These are phyloP conservation scores for Russula sp. DNA, from an alignment of 768 basidiomycete genomes.

Conservation along the genomic window DNA sequence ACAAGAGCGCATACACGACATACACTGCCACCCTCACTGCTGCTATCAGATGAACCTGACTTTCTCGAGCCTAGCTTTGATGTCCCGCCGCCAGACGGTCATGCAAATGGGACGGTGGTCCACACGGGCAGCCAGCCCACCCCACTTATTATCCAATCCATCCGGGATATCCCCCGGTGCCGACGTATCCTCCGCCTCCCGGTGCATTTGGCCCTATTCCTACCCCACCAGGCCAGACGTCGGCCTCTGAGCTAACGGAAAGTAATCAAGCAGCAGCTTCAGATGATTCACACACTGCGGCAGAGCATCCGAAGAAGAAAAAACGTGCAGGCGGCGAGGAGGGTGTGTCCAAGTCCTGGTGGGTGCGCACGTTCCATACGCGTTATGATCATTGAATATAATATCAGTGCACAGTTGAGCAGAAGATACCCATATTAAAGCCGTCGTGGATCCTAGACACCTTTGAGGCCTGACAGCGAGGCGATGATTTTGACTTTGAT, in stretches of 20 bases:
- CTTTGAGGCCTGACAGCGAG: constrained; percentile 71
- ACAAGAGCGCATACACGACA: constrained; percentile 31
- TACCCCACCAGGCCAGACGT: constrained; percentile 13
- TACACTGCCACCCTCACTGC: constrained; percentile 35
- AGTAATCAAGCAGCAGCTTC: constrained; percentile 32
- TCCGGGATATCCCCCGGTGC: constrained; percentile 37
- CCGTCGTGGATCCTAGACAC: constrained; percentile 75
- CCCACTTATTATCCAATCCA: constrained; percentile 43
- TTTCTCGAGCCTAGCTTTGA: constrained; percentile 26
- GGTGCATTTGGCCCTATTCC: constrained; percentile 31
- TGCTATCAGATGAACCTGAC: constrained; percentile 41
- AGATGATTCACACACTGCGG: constrained; percentile 11
- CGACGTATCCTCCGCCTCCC: constrained; percentile 36
- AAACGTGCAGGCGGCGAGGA: constrained; percentile 34
- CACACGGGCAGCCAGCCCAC: constrained; percentile 38
- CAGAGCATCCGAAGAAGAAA: constrained; percentile 25
- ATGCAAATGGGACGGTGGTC: constrained; percentile 33
- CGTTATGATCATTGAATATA: constrained; percentile 9
- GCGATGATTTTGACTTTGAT: constrained; percentile 70
- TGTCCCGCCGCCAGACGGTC: constrained; percentile 41
- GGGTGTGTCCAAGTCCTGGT: constrained; percentile 33
- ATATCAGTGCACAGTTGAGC: constrained; percentile 73
- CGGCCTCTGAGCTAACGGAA: constrained; percentile 9
- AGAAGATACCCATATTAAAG: constrained; percentile 73
- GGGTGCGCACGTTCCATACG: constrained; percentile 43